phyloP scores from a whole-genome alignment of 805 yeast species.

The Teunomyces gatunensis region DNA sequence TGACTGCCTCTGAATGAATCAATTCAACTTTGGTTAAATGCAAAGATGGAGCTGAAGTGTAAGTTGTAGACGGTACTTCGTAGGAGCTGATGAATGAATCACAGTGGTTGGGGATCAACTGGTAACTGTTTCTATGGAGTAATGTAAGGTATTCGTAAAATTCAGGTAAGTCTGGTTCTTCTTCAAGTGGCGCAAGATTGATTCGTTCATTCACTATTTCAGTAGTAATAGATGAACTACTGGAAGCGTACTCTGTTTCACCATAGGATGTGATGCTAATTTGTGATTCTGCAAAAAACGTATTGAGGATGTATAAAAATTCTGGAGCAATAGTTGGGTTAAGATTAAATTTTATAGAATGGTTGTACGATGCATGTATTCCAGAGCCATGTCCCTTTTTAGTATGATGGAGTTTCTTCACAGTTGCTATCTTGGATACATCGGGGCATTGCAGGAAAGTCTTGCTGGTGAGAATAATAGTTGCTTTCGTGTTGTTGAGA shows the following conservation, averaged over 20 bases:
- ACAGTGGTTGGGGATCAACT: constrained; percentile 8
- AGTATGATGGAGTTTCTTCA: constrained; percentile 10
- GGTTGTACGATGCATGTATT: constrained; percentile 10
- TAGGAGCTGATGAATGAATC: constrained; percentile 9
- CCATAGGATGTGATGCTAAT: constrained; percentile 1
- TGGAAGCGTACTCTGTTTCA: neutral
- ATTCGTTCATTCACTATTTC: neutral
- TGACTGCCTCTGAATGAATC: constrained; percentile 1
- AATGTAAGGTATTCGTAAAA: constrained; percentile 19
- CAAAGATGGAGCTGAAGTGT: neutral
- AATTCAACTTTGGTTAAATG: neutral
- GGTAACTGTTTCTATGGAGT: constrained; percentile 15
- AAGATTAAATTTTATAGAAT: constrained; percentile 8
- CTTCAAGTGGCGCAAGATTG: neutral
- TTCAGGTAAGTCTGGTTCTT: constrained; percentile 10
- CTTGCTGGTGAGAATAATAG: constrained; percentile 4
- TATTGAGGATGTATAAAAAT: constrained; percentile 1
- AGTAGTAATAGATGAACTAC: neutral
- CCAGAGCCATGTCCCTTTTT: constrained; percentile 21
- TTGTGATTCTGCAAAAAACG: constrained; percentile 3
- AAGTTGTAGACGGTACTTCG: constrained; percentile 2
- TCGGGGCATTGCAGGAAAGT: constrained; percentile 10
- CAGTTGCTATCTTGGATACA: constrained; percentile 8
- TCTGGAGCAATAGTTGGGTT: constrained; percentile 1
- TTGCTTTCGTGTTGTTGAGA: constrained; percentile 3